Evolutionary conservation across 2,329 filamentous ascomycete species (phyloP).

Genomic region (Penicillium olsonii): DNA sequence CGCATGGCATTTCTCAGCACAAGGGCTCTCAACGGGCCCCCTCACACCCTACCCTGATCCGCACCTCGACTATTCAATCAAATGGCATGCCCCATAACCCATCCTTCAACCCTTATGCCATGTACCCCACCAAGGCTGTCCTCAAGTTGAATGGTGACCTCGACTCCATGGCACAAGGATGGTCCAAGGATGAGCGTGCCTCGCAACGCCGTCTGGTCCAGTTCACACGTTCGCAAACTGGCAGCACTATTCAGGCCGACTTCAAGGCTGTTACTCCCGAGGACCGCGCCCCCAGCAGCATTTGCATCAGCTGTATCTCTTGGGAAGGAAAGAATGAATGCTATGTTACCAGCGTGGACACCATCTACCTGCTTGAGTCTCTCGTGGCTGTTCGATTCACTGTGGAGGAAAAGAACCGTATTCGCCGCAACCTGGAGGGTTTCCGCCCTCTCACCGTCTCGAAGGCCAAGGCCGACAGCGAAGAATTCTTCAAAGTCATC

Average conservation of each 20-base stretch:
- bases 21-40: conserved; percentile 48
- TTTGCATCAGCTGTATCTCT: conserved; percentile 96
- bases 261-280: conserved; percentile 79
- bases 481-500: conserved; percentile 98
- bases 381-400: conserved; percentile 85
- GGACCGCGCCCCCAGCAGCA: conserved; percentile 78
- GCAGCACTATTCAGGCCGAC: conserved; percentile 75
- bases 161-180: conserved; percentile 77
- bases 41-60: conserved; percentile 62
- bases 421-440: conserved; percentile 90
- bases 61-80: conserved; percentile 66
- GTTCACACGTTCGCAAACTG: conserved; percentile 79
- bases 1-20: conserved; percentile 37
- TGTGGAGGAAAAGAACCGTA: conserved; percentile 97
- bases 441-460: conserved; percentile 92
- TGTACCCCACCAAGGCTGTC: conserved; percentile 81
- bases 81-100: conserved; percentile 50
- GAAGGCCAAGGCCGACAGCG: conserved; percentile 87
- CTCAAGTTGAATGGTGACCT: conserved; percentile 86
- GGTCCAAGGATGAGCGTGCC: conserved; percentile 79
- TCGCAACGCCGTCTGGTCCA: conserved; percentile 81
- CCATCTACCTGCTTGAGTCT: conserved; percentile 90
- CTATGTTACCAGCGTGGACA: conserved; percentile 95
- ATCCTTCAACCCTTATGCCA: conserved; percentile 73
- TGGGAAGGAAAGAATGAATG: conserved; percentile 91